phyloP scores from a whole-genome alignment of 140 eudicot species.

The Flaveria floridana region DNA sequence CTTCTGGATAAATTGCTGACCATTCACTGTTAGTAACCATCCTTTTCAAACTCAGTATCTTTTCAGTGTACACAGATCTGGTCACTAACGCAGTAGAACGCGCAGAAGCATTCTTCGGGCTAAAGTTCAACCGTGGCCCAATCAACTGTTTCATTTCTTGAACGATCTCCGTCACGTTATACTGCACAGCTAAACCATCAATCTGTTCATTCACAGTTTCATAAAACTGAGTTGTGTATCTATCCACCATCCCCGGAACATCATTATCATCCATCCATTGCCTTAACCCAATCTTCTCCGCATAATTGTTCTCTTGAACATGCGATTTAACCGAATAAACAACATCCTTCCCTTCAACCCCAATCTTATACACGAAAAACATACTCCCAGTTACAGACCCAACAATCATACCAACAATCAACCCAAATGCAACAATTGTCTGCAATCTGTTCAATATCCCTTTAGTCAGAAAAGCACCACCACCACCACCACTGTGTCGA shows the following conservation, averaged over 20 bases:
- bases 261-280: slow-evolving; percentile 91
- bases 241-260: slow-evolving; percentile 82
- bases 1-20: slow-evolving; percentile 71
- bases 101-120: slow-evolving; percentile 37
- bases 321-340: slow-evolving; percentile 71
- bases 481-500: slow-evolving; percentile 20
- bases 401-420: slow-evolving; percentile 65
- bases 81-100: slow-evolving; percentile 49
- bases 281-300: slow-evolving; percentile 76
- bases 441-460: slow-evolving; percentile 60
- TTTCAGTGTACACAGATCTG: slow-evolving; percentile 62
- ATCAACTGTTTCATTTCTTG: slow-evolving; percentile 74
- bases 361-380: slow-evolving; percentile 79
- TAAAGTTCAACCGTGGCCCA: slow-evolving; percentile 28
- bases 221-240: slow-evolving; percentile 60
- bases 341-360: slow-evolving; percentile 80
- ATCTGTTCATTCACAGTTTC: slow-evolving; percentile 73
- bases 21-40: slow-evolving; percentile 67
- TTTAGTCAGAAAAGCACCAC: slow-evolving; percentile 59
- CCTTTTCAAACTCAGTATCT: slow-evolving; percentile 51
- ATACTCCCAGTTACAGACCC: slow-evolving; percentile 61
- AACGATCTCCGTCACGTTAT: slow-evolving; percentile 78
- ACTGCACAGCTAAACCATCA: slow-evolving; percentile 78
- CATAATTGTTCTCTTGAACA: slow-evolving; percentile 74
- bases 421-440: slow-evolving; percentile 76